These are phyloP conservation scores for Collybia sordida DNA, from an alignment of 768 basidiomycete species.

Conservation along the genomic window DNA sequence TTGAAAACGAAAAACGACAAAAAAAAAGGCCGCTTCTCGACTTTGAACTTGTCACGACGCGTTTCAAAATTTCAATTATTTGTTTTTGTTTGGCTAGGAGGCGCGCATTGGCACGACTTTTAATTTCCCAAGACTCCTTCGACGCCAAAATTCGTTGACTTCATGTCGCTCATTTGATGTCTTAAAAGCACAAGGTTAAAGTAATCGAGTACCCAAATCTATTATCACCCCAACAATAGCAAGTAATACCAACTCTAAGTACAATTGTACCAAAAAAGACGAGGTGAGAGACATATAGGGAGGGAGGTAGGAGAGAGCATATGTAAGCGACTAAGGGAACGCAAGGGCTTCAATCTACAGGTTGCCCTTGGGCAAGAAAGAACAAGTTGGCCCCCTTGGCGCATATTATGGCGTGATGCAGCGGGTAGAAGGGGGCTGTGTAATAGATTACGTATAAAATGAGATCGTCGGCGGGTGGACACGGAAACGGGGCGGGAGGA, in stretches of 20 bases:
- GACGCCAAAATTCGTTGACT: too few relatives aligned
- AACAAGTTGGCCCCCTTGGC: too few relatives aligned
- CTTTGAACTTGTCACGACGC: constrained; percentile 6
- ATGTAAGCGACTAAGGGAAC: not conserved
- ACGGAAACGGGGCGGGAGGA: not conserved
- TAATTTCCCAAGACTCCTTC: not conserved
- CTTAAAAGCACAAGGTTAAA: too few relatives aligned
- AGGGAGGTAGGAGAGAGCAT: not conserved
- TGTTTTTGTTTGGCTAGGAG: constrained; percentile 12
- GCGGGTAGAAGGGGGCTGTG: too few relatives aligned
- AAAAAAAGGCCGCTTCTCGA: not conserved
- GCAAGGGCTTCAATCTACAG: too few relatives aligned
- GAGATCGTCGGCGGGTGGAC: not conserved
- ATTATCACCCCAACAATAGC: not conserved
- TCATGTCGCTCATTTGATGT: too few relatives aligned
- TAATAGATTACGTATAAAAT: too few relatives aligned
- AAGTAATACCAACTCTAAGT: constrained; percentile 4
- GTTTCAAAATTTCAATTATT: constrained; percentile 15
- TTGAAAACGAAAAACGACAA: too few relatives aligned
- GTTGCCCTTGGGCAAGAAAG: too few relatives aligned
- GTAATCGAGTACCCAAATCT: too few relatives aligned
- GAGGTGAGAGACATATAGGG: constrained; percentile 1
- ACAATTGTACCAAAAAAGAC: not conserved
- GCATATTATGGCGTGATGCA: too few relatives aligned
- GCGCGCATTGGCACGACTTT: not conserved